Evolutionary conservation across 805 yeast genomes (phyloP).

Genomic region (Kluyveromyces siamensis): DNA sequence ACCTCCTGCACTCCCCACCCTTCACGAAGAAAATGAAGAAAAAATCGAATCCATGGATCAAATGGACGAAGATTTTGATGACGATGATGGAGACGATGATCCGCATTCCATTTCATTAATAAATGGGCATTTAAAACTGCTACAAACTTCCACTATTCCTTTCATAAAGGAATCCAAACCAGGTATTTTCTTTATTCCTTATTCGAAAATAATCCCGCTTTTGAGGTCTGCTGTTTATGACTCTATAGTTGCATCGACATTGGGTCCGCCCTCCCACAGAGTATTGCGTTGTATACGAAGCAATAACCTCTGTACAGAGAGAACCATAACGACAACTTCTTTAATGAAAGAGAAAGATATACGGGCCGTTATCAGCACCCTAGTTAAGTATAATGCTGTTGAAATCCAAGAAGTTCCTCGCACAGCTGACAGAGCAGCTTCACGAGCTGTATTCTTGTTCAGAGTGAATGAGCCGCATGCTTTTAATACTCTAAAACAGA

Average conservation of each 20-base stretch:
- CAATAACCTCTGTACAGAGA: conserved; percentile 73
- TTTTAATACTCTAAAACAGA: conserved; percentile 38
- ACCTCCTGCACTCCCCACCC: conserved; percentile 21
- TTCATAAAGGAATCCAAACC: conserved; percentile 52
- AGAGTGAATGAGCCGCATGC: conserved; percentile 52
- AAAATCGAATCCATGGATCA: conserved; percentile 20
- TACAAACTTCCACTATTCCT: conserved; percentile 42
- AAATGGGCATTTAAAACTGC: conserved; percentile 59
- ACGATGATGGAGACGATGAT: conserved; percentile 26
- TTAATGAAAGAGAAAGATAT: conserved; percentile 71
- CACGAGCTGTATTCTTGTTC: conserved; percentile 77
- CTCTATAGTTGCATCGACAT: conserved; percentile 46
- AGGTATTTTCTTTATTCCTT: conserved; percentile 57
- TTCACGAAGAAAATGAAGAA: conserved; percentile 11
- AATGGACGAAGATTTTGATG: conserved; percentile 21
- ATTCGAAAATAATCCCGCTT: conserved; percentile 37
- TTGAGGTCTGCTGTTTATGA: conserved; percentile 46
- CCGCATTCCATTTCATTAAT: conserved; percentile 31
- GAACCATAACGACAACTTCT: conserved; percentile 64
- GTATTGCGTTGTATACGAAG: conserved; percentile 69
- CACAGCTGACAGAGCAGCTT: conserved; percentile 84
- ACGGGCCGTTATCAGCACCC: conserved; percentile 56
- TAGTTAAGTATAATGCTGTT: conserved; percentile 60
- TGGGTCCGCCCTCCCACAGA: conserved; percentile 62
- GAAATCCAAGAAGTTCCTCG: conserved; percentile 93